Percentiles rank a stretch among this genome's conserved stretches.
phyloP scores from a whole-genome alignment of 257 asterid species.

The Nicotiana undulata region DNA sequence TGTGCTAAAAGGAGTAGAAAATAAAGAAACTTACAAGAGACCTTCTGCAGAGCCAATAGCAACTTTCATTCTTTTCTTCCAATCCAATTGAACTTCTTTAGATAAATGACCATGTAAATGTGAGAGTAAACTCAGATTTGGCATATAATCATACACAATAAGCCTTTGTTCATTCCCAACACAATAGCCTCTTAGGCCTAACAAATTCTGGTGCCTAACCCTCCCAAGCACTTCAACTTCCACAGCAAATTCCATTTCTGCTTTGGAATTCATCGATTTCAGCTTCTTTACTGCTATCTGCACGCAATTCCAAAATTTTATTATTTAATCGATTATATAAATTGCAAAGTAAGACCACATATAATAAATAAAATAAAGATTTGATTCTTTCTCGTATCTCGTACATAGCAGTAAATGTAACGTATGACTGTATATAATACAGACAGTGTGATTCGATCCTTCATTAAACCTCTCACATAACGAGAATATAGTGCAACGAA shows the following conservation, averaged over 20 bases:
- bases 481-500: not conserved
- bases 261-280: constrained; percentile 77
- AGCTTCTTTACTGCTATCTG: constrained; percentile 84
- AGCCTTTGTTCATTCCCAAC: constrained; percentile 69
- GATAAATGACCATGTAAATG: constrained; percentile 75
- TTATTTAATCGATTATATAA: not conserved
- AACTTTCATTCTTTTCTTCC: constrained; percentile 65
- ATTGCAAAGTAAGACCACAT: not conserved
- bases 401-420: no score
- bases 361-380: not conserved
- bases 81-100: constrained; percentile 52
- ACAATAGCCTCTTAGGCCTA: constrained; percentile 75
- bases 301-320: not conserved
- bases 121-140: constrained; percentile 74
- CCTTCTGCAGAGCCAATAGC: constrained; percentile 76
- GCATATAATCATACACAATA: constrained; percentile 81
- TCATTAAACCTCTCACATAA: no score
- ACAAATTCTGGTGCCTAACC: constrained; percentile 69
- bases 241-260: constrained; percentile 86
- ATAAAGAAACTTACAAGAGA: constrained; percentile 39
- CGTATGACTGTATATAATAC: not conserved
- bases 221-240: constrained; percentile 88
- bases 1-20: not conserved
- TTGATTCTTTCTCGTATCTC: not conserved
- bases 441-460: not conserved